phyloP scores from a whole-genome alignment of 2,329 filamentous ascomycete genomes.

The Diaporthe vexans region DNA sequence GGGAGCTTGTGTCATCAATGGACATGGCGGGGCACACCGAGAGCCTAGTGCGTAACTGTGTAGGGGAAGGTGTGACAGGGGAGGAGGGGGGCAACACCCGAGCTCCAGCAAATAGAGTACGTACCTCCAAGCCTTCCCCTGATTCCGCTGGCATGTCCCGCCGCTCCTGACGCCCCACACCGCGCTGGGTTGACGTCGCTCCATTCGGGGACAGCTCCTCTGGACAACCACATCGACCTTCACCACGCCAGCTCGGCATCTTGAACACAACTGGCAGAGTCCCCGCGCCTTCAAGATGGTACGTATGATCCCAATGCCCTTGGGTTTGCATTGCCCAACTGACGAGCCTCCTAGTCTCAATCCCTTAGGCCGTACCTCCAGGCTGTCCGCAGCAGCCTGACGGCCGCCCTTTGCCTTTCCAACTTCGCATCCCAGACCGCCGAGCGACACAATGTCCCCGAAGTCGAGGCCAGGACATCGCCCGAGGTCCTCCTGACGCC shows the following conservation, averaged over 20 bases:
- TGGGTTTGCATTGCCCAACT: conserved; percentile 40
- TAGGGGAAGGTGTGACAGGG: conserved; percentile 26
- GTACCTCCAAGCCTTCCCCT: conserved; percentile 34
- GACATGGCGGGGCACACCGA: conserved; percentile 27
- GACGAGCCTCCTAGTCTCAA: conserved; percentile 78
- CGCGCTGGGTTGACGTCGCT: conserved; percentile 35
- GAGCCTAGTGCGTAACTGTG: conserved; percentile 9
- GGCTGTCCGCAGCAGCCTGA: conserved; percentile 94
- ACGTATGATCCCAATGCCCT: background rate
- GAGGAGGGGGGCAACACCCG: background rate
- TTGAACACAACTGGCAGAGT: conserved; percentile 29
- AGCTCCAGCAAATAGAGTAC: conserved; percentile 30
- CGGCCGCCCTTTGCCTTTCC: conserved; percentile 91
- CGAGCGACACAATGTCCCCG: conserved; percentile 97
- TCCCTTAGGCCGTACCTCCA: conserved; percentile 96
- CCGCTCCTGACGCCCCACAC: conserved; percentile 31
- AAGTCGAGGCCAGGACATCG: conserved; percentile 93
- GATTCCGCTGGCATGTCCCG: conserved; percentile 30
- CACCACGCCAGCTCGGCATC: conserved; percentile 36
- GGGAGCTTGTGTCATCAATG: conserved; percentile 37
- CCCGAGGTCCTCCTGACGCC: conserved; percentile 95
- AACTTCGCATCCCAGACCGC: conserved; percentile 98
- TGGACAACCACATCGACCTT: conserved; percentile 19
- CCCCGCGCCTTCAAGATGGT: conserved; percentile 35
- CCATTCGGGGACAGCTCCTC: conserved; percentile 34